A percentile compares a stretch with the other conserved stretches of the same genome.
phyloP scores from a whole-genome alignment of 768 basidiomycete genomes.

The Lentinula raphanica region DNA sequence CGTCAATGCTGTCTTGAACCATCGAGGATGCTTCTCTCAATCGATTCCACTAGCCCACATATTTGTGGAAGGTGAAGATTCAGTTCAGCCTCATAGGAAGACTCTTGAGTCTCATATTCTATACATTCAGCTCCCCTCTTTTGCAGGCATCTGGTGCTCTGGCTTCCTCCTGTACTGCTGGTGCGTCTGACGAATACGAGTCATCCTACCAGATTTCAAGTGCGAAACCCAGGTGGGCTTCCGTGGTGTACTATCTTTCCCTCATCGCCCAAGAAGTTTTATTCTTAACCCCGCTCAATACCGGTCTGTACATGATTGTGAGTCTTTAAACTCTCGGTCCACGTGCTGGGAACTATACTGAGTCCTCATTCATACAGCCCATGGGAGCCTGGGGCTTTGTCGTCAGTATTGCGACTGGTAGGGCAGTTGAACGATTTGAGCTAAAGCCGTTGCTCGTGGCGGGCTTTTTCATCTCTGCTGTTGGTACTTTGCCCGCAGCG shows the following conservation, averaged over 20 bases:
- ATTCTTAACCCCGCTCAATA: slow-evolving; percentile 6
- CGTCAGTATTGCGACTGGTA: background rate
- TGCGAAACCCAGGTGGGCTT: slow-evolving; percentile 3
- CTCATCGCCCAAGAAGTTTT: slow-evolving; percentile 10
- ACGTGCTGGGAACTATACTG: background rate
- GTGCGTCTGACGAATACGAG: background rate
- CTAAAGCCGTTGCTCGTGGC: slow-evolving; percentile 3
- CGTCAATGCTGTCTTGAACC: background rate
- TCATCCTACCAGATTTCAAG: background rate
- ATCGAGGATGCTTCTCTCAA: background rate
- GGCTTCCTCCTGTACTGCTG: slow-evolving; percentile 9
- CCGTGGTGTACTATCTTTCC: slow-evolving; percentile 9
- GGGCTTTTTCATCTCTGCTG: slow-evolving; percentile 3
- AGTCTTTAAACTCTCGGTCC: background rate
- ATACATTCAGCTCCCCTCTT: slow-evolving; percentile 5
- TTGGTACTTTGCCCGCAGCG: slow-evolving; percentile 8
- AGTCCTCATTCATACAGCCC: background rate
- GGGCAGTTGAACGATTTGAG: slow-evolving; percentile 4
- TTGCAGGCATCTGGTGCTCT: slow-evolving; percentile 9
- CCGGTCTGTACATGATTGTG: slow-evolving; percentile 8
- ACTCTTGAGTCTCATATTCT: background rate
- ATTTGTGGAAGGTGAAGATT: slow-evolving; percentile 5
- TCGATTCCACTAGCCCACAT: background rate
- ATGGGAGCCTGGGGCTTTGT: slow-evolving; percentile 7
- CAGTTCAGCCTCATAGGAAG: background rate